Conservation (phyloP, 306 rosid genomes). For the Cucurbita argyrosperma region DNA sequence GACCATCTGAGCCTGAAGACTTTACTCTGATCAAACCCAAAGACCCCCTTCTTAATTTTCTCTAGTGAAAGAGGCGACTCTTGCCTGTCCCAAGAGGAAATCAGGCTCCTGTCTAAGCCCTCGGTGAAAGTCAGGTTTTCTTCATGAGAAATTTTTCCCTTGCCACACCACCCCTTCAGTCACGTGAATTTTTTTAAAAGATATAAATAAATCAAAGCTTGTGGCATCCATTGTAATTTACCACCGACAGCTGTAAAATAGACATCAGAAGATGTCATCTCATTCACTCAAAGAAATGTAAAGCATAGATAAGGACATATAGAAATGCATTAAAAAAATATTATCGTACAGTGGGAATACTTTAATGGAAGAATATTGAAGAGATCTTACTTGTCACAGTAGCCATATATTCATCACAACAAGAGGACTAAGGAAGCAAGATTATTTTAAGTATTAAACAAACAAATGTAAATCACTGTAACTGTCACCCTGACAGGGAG, state of each 20-base stretch:
- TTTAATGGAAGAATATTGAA: neutral
- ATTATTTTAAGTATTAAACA: neutral
- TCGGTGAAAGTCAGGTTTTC: too few relatives aligned
- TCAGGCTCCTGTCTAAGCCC: too few relatives aligned
- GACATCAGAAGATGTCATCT: neutral
- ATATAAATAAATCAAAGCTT: neutral
- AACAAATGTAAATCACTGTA: neutral
- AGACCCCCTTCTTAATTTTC: too few relatives aligned
- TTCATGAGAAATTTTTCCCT: neutral
- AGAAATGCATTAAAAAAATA: neutral
- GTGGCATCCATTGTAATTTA: neutral
- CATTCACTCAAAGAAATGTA: neutral
- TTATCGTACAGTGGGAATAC: neutral
- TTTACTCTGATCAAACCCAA: too few relatives aligned
- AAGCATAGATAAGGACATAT: neutral
- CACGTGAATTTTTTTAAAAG: neutral
- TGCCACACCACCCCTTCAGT: neutral
- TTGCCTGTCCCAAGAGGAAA: too few relatives aligned
- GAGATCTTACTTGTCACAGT: neutral
- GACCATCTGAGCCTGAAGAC: too few relatives aligned
- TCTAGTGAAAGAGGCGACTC: too few relatives aligned
- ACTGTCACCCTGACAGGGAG: neutral
- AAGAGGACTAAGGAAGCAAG: neutral
- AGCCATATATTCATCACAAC: neutral
- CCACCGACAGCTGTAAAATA: neutral